Conservation (phyloP, 139 green algal species). For the Chlorella vulgaris region DNA sequence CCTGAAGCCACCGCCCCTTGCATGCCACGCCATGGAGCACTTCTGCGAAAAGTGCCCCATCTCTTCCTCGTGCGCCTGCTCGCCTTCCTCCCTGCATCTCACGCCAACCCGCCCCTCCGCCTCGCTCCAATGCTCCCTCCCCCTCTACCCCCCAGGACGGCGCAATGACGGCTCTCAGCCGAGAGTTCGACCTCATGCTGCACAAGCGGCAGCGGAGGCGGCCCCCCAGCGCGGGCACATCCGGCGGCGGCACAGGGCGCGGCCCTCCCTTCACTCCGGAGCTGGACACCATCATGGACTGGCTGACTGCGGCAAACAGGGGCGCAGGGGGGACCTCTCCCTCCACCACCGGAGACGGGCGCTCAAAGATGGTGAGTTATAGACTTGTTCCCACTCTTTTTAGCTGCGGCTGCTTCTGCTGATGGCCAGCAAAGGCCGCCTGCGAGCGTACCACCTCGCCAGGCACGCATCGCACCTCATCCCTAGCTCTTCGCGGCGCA, state of each 20-base stretch:
- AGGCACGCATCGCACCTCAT: no score
- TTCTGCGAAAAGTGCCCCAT: no score
- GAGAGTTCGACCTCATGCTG: slow-evolving; percentile 4
- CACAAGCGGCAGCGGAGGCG: background rate
- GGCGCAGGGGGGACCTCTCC: background rate
- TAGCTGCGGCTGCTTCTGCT: slow-evolving; percentile 4
- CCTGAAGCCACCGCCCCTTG: no score
- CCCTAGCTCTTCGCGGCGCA: no score
- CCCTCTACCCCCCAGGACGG: background rate
- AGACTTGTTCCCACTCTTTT: background rate
- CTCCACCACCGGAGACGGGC: background rate
- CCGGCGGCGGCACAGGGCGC: background rate
- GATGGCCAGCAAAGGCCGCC: background rate
- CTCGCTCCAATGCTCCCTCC: no score
- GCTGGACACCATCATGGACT: slow-evolving; percentile 35
- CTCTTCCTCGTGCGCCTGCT: no score
- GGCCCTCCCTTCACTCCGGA: slow-evolving; percentile 21
- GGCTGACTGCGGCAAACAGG: slow-evolving; percentile 21
- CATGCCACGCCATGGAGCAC: no score
- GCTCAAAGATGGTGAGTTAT: background rate
- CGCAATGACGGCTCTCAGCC: background rate
- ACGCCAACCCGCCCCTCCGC: background rate
- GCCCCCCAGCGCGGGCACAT: background rate
- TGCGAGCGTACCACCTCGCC: no score
- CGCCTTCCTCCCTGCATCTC: no score